Evolutionary conservation across 257 asterid genomes (phyloP).

Genomic region (Penstemon newberryi): DNA sequence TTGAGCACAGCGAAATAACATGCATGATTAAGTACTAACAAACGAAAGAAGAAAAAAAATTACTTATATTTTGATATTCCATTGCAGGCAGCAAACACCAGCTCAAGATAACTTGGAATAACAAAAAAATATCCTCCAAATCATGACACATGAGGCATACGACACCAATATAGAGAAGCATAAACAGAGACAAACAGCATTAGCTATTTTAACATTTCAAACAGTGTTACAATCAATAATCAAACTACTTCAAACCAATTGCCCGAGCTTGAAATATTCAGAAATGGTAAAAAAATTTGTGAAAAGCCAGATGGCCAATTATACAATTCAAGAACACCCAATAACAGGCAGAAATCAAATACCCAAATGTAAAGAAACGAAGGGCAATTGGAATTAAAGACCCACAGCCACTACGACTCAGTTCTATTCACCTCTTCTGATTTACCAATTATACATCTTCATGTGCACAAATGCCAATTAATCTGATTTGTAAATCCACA

Average conservation of each 20-base stretch:
- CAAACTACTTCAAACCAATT: conserved; percentile 12
- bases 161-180: background rate
- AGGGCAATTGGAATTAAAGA: conserved; percentile 46
- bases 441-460: conserved; percentile 33
- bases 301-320: conserved; percentile 29
- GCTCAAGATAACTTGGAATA: no score
- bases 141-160: background rate
- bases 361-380: conserved; percentile 28
- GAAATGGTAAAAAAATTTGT: conserved; percentile 33
- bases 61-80: no score
- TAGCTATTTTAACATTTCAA: conserved; percentile 9
- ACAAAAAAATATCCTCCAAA: no score
- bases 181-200: background rate
- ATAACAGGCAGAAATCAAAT: conserved; percentile 27
- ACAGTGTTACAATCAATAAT: conserved; percentile 20
- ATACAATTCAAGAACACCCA: conserved; percentile 37
- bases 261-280: conserved; percentile 20
- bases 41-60: no score
- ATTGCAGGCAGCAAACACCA: no score
- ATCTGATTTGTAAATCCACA: conserved; percentile 32
- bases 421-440: conserved; percentile 32
- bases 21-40: no score
- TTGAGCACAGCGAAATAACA: no score
- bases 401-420: conserved; percentile 42
- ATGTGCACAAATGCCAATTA: conserved; percentile 25